Conservation (phyloP, 2,329 filamentous ascomycete genomes). For the Penicillium sclerotigenum region DNA sequence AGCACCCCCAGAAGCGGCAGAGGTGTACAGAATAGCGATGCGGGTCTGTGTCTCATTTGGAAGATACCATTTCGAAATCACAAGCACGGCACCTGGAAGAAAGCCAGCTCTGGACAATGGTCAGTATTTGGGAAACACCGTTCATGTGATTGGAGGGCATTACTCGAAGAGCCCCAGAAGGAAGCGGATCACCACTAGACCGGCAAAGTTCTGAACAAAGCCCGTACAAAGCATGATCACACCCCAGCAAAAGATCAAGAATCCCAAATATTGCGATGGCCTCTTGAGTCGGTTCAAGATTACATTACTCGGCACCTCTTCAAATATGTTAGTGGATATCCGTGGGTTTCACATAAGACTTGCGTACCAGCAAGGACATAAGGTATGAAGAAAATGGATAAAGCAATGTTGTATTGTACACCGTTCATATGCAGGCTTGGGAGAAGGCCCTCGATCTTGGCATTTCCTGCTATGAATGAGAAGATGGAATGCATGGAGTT, state of each 20-base stretch:
- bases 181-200: conserved; percentile 14
- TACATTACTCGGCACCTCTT: conserved; percentile 27
- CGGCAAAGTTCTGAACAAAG: conserved; percentile 15
- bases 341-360: conserved; percentile 71
- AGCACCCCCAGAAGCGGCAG: conserved; percentile 71
- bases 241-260: conserved; percentile 31
- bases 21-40: conserved; percentile 73
- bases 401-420: conserved; percentile 65
- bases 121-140: not conserved
- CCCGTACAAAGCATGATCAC: conserved; percentile 18
- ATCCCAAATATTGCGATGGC: conserved; percentile 44
- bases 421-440: conserved; percentile 59
- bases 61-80: conserved; percentile 76
- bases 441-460: conserved; percentile 53
- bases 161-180: conserved; percentile 28
- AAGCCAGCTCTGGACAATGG: conserved; percentile 30
- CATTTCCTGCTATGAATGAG: conserved; percentile 46
- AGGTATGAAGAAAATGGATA: conserved; percentile 79
- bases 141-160: not conserved
- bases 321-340: conserved; percentile 61
- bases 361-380: conserved; percentile 66
- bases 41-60: conserved; percentile 70
- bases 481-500: not conserved
- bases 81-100: conserved; percentile 71
- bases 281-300: conserved; percentile 31